These are phyloP conservation scores for Xylariales sp. DNA, from an alignment of 2,329 filamentous ascomycete genomes.

Conservation along the genomic window DNA sequence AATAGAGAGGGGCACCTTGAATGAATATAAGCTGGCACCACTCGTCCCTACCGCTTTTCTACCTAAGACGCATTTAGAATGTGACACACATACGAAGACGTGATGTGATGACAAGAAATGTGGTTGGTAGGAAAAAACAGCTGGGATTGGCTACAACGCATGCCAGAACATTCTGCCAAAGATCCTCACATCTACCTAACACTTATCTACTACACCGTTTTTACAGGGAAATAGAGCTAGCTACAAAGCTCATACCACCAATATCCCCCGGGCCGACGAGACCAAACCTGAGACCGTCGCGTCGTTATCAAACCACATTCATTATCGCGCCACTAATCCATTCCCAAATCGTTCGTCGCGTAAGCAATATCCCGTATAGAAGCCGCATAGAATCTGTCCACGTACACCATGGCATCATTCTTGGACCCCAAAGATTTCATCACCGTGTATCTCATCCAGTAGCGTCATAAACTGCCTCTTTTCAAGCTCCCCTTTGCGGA, in stretches of 20 bases:
- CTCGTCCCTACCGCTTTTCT: not conserved
- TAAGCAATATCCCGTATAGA: not conserved
- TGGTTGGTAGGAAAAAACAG: not conserved
- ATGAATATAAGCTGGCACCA: not conserved
- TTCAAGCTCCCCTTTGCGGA: slow-evolving; percentile 50
- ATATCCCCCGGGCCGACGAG: not conserved
- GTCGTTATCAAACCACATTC: slow-evolving; percentile 15
- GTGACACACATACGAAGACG: not conserved
- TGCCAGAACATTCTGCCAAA: not conserved
- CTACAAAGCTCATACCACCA: not conserved
- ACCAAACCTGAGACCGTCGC: slow-evolving; percentile 1
- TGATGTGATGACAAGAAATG: not conserved
- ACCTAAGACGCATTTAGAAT: not conserved
- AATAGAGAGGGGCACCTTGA: not conserved
- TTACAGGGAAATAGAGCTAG: not conserved
- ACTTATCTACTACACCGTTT: not conserved
- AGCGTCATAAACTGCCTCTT: slow-evolving; percentile 53
- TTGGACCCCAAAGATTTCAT: slow-evolving; percentile 26
- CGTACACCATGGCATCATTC: slow-evolving; percentile 1
- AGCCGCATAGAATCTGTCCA: not conserved
- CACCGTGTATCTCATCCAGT: slow-evolving; percentile 56
- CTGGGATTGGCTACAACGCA: not conserved
- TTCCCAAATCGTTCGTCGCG: not conserved
- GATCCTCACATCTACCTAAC: not conserved
- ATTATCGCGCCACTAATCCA: not conserved